phyloP scores from a whole-genome alignment of 345 rosid genomes.

The Camelina laxa region DNA sequence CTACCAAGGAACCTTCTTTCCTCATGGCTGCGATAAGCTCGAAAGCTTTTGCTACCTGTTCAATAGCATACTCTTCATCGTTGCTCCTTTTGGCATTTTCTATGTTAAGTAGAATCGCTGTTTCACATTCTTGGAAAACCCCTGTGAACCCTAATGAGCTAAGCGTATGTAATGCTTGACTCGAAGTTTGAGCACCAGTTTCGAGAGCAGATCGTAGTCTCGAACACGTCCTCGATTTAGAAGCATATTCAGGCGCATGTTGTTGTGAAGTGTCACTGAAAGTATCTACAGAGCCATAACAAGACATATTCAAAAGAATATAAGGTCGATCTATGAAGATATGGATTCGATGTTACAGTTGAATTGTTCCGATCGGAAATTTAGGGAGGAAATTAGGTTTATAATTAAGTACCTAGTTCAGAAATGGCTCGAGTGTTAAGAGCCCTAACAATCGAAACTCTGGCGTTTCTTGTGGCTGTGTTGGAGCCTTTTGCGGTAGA shows the following conservation, averaged over 20 bases:
- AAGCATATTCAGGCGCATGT: not conserved
- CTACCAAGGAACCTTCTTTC: constrained; percentile 57
- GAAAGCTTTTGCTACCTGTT: constrained; percentile 48
- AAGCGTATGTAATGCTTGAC: not conserved
- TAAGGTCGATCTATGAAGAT: too few relatives aligned
- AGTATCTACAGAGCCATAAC: not conserved
- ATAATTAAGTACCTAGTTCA: not conserved
- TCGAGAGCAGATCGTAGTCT: not conserved
- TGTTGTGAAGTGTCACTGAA: not conserved
- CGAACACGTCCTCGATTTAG: not conserved
- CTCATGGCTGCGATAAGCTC: constrained; percentile 50
- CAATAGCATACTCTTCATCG: constrained; percentile 48
- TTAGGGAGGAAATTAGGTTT: not conserved
- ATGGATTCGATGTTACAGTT: too few relatives aligned
- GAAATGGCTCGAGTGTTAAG: not conserved
- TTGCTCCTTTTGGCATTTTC: constrained; percentile 52
- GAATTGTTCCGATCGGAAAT: too few relatives aligned
- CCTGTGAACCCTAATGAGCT: not conserved
- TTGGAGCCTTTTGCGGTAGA: not conserved
- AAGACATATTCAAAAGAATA: too few relatives aligned
- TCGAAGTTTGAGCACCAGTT: not conserved
- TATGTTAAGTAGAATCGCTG: constrained; percentile 52
- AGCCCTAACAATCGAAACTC: not conserved
- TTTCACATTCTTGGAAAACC: constrained; percentile 49
- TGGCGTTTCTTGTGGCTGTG: not conserved